Conservation (phyloP, 1,139 yeast genomes). For the Sugiyamaella sp. region DNA sequence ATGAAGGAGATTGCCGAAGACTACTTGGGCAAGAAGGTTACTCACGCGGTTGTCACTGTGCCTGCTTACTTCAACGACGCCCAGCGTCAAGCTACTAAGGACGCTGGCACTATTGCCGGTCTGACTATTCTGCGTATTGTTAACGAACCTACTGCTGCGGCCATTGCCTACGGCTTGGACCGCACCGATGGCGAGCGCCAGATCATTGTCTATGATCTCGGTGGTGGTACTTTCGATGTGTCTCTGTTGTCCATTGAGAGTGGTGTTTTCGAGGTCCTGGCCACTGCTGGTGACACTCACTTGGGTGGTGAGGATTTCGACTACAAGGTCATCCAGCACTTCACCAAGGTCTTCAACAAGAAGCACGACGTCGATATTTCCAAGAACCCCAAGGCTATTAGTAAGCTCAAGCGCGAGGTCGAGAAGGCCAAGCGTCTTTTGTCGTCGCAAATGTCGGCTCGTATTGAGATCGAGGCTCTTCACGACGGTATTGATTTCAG, state of each 20-base stretch:
- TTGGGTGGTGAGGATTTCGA: conserved; percentile 97
- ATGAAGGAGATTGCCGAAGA: conserved; percentile 95
- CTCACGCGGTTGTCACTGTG: conserved; percentile 94
- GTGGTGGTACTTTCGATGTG: conserved; percentile 93
- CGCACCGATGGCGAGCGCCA: conserved; percentile 85
- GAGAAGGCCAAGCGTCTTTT: conserved; percentile 96
- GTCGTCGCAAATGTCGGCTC: conserved; percentile 85
- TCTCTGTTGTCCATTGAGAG: conserved; percentile 83
- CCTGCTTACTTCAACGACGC: conserved; percentile 99
- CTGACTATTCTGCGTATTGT: conserved; percentile 92
- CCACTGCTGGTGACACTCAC: conserved; percentile 89
- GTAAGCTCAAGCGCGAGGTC: conserved; percentile 92
- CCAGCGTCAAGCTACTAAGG: conserved; percentile 98
- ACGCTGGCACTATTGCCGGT: conserved; percentile 97
- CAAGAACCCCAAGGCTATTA: conserved; percentile 74
- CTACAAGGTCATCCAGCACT: conserved; percentile 83
- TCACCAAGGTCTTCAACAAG: conserved; percentile 83
- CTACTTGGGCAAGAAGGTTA: conserved; percentile 83
- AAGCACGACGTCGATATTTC: conserved; percentile 79
- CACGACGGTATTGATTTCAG: conserved; percentile 95
- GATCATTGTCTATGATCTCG: conserved; percentile 90
- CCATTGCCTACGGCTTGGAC: conserved; percentile 96
- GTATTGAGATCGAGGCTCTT: conserved; percentile 93
- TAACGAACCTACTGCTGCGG: conserved; percentile 98
- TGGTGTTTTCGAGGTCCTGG: conserved; percentile 80